Conservation (phyloP, 805 yeast genomes). For the Blastobotrys terrestris region DNA sequence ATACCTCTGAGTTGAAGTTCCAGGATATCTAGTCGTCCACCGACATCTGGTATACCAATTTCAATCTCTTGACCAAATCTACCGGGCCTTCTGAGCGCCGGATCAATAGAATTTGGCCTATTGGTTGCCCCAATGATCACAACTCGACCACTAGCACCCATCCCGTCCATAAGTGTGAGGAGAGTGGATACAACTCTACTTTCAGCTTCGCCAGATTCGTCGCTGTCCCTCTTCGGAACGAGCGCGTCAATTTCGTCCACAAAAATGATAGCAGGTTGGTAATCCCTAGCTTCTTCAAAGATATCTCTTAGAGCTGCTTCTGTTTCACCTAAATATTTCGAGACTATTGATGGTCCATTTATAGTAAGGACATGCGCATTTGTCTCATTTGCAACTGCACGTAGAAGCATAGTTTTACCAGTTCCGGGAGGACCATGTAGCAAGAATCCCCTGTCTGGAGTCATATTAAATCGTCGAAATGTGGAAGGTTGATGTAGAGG, state of each 20-base stretch:
- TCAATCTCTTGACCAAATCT: conserved; percentile 84
- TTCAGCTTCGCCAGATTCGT: conserved; percentile 87
- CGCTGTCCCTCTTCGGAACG: conserved; percentile 77
- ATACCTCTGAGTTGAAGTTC: conserved; percentile 52
- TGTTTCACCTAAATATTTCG: conserved; percentile 91
- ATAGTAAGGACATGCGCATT: conserved; percentile 81
- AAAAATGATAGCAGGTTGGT: conserved; percentile 81
- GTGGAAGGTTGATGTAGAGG: conserved; percentile 75
- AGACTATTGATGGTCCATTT: conserved; percentile 86
- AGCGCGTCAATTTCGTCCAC: conserved; percentile 92
- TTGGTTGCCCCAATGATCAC: conserved; percentile 97
- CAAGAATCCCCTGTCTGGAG: conserved; percentile 90
- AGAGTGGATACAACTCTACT: conserved; percentile 85
- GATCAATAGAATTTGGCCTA: conserved; percentile 81
- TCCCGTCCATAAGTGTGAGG: conserved; percentile 94
- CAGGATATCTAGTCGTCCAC: conserved; percentile 70
- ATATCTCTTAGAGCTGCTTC: conserved; percentile 76
- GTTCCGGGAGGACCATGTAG: conserved; percentile 97
- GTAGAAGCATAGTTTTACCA: conserved; percentile 84
- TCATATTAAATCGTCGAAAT: conserved; percentile 77
- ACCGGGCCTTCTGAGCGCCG: conserved; percentile 80
- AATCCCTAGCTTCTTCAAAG: conserved; percentile 77
- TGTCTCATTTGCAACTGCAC: conserved; percentile 69
- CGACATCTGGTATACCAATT: conserved; percentile 84
- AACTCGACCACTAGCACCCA: conserved; percentile 94